Percentiles rank a stretch among this genome's conserved stretches.
These are phyloP conservation scores for Zoysia japonica DNA, from an alignment of 176 grass and related monocot genomes.

Conservation along the genomic window DNA sequence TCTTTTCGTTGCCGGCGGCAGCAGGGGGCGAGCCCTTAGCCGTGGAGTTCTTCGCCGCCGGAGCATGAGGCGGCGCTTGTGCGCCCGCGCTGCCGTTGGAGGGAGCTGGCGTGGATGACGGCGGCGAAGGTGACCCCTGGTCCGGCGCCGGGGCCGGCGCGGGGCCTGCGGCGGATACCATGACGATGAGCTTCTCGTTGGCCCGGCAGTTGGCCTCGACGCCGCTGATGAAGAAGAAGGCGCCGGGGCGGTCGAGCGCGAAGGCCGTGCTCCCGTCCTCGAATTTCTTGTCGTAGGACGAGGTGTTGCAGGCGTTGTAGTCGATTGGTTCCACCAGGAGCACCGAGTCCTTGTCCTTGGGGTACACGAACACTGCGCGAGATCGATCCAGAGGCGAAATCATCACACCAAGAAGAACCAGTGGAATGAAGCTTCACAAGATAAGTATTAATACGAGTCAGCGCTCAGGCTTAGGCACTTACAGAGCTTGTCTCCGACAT, in stretches of 20 bases:
- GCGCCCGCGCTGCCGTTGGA: not conserved
- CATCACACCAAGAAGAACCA: slow-evolving; percentile 16
- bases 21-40: slow-evolving; percentile 31
- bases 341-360: slow-evolving; percentile 59
- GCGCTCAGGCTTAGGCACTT: not conserved
- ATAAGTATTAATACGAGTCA: too few species aligned
- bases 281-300: slow-evolving; percentile 55
- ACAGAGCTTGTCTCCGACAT: slow-evolving; percentile 67
- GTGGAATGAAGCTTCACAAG: not conserved
- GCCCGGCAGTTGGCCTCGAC: slow-evolving; percentile 62
- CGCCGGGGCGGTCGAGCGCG: slow-evolving; percentile 52
- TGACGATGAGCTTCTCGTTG: slow-evolving; percentile 71
- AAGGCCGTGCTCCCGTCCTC: slow-evolving; percentile 66
- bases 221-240: slow-evolving; percentile 80
- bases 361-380: slow-evolving; percentile 63
- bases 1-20: slow-evolving; percentile 9
- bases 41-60: slow-evolving; percentile 24
- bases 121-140: slow-evolving; percentile 34
- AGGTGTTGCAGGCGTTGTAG: slow-evolving; percentile 89
- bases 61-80: not conserved
- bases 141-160: not conserved
- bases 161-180: slow-evolving; percentile 40
- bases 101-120: slow-evolving; percentile 25
- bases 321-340: slow-evolving; percentile 56
- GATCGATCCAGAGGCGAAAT: not conserved